These are phyloP conservation scores for Cryptosporidium sp. DNA, from an alignment of 169 alveolate genomes.

Conservation along the genomic window DNA sequence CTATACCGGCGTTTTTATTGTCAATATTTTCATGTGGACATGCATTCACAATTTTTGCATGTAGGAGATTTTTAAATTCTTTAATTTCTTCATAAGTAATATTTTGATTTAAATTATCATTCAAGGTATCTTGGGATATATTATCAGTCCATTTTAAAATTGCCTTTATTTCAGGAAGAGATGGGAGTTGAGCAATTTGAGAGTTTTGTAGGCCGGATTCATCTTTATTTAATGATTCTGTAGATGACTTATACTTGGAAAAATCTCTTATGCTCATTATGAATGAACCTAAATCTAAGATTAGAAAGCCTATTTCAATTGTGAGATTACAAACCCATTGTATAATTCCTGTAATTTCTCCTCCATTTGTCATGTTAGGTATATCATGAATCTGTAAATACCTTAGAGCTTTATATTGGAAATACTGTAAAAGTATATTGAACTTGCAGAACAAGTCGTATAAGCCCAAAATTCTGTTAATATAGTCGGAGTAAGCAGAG, in stretches of 20 bases:
- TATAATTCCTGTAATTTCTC: constrained; percentile 39
- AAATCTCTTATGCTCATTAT: not conserved
- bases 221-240: not conserved
- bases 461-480: constrained; percentile 18
- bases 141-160: constrained; percentile 18
- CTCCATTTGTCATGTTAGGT: not conserved
- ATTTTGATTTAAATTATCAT: constrained; percentile 39
- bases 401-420: constrained; percentile 57
- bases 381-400: constrained; percentile 11
- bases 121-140: constrained; percentile 20
- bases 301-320: constrained; percentile 19
- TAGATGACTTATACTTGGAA: not conserved
- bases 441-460: constrained; percentile 41
- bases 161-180: not conserved
- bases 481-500: constrained; percentile 16
- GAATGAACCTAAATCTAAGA: constrained; percentile 9
- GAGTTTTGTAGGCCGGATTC: not conserved
- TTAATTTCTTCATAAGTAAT: constrained; percentile 38
- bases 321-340: constrained; percentile 55
- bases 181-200: not conserved
- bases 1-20: constrained; percentile 13
- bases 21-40: constrained; percentile 16
- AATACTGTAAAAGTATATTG: constrained; percentile 47
- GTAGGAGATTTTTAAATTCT: constrained; percentile 23
- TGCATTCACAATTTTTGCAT: constrained; percentile 9